Evolutionary conservation across 192 early-diverging fungal genomes (phyloP).

Genomic region (Gaertneriomyces sp.): DNA sequence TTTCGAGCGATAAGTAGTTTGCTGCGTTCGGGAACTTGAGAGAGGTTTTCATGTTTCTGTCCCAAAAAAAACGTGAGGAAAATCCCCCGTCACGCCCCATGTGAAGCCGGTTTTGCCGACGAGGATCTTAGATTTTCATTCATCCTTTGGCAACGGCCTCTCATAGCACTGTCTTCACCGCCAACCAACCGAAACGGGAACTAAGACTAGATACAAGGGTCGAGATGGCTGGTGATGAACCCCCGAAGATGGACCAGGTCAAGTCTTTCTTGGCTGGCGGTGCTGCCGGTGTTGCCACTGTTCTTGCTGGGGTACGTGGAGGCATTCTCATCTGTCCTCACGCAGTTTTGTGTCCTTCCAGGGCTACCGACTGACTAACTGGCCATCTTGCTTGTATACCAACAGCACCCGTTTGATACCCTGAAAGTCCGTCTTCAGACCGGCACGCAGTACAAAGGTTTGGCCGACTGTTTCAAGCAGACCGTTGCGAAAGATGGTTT

Average conservation of each 20-base stretch:
- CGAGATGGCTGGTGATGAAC: constrained; percentile 9
- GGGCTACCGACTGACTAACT: background rate
- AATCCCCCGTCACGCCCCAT: too few relatives aligned
- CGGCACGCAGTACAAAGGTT: constrained; percentile 77
- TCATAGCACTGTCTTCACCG: too few relatives aligned
- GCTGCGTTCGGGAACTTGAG: too few relatives aligned
- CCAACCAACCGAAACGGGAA: too few relatives aligned
- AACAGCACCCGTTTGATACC: constrained; percentile 56
- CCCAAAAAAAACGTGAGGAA: too few relatives aligned
- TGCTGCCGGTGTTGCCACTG: constrained; percentile 81
- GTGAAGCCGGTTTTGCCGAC: too few relatives aligned
- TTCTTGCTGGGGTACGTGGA: constrained; percentile 62
- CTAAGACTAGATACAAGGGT: too few relatives aligned
- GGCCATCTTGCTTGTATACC: too few relatives aligned
- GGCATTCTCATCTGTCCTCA: background rate
- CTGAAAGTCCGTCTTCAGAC: constrained; percentile 97
- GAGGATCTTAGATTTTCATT: too few relatives aligned
- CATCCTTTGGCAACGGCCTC: too few relatives aligned
- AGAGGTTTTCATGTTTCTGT: too few relatives aligned
- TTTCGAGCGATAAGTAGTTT: too few relatives aligned
- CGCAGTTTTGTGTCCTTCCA: background rate
- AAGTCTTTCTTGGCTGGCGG: constrained; percentile 92
- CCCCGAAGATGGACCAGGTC: constrained; percentile 36
- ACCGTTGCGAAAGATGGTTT: constrained; percentile 88
- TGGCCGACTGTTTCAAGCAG: constrained; percentile 86